A percentile compares a stretch with the other conserved stretches of the same genome.
Evolutionary conservation across 1,284 basidiomycete species (phyloP).

Genomic region (Takashimella tepidaria): DNA sequence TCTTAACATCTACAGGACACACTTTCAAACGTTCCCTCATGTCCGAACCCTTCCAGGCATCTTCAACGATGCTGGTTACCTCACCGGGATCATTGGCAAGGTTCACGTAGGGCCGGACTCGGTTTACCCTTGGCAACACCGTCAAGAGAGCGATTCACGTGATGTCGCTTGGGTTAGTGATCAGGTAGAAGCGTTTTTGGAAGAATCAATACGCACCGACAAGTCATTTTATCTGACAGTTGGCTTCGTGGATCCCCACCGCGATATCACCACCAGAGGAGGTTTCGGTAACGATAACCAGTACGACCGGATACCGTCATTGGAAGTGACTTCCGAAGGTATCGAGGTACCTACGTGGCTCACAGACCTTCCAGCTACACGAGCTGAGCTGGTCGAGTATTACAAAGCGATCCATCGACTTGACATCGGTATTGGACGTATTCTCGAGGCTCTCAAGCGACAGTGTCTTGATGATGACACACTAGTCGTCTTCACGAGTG

Average conservation of each 20-base stretch:
- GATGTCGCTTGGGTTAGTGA: slow-evolving; percentile 21
- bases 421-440: slow-evolving; percentile 20
- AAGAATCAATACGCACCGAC: no score
- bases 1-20: slow-evolving; percentile 9
- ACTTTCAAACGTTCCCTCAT: slow-evolving; percentile 20
- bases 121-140: slow-evolving; percentile 17
- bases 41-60: slow-evolving; percentile 16
- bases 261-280: slow-evolving; percentile 21
- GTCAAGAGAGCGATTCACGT: slow-evolving; percentile 11
- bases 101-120: slow-evolving; percentile 19
- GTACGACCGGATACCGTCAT: slow-evolving; percentile 7
- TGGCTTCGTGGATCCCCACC: slow-evolving; percentile 23
- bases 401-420: slow-evolving; percentile 20
- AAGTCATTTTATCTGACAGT: slow-evolving; percentile 20
- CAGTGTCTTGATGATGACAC: slow-evolving; percentile 11
- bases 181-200: slow-evolving; percentile 14
- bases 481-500: slow-evolving; percentile 20
- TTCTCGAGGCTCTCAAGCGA: slow-evolving; percentile 13
- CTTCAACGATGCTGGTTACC: slow-evolving; percentile 19
- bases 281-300: slow-evolving; percentile 16
- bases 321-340: neutral
- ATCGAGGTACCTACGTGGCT: slow-evolving; percentile 18
- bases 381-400: slow-evolving; percentile 20
- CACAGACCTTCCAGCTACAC: slow-evolving; percentile 13
- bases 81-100: slow-evolving; percentile 22